Evolutionary conservation across 2,329 filamentous ascomycete species (phyloP), one percentile per base, ranked within the genome.

Genomic region (Onygenales sp.): DNA sequence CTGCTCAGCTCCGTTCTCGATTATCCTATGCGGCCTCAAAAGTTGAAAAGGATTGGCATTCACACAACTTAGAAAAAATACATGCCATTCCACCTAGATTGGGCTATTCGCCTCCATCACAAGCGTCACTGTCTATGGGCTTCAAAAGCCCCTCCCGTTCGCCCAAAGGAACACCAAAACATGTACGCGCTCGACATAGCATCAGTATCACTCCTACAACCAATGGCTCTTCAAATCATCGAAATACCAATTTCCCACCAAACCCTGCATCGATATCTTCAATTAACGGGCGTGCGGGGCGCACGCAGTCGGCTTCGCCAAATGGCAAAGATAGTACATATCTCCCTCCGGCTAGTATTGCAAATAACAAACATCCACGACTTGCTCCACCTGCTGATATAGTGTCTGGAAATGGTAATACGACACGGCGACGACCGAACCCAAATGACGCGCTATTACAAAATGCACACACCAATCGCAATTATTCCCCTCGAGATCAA

Each of bases 1-100:
- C 88, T 42, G 81, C 84, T 52, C 87, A 92, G 65, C 78, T 97
- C 51, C 86, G 85, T 65, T 85, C 89, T 50, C 86, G 89, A 62
- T 78, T 97, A 32, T 89, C 89, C 6, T 96, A 96, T 69, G 92
- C 92, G 59, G 93, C 95, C 80, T 80, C 94, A 66, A 96, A 95
- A 70, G 87, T 96, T 42, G 89, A 89, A 66, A 84, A 94, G 65
- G 89, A 89, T 55, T 93, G 90, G 86, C 87, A 95, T 70, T 80
- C 84, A 49, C 64, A 61, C 27, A 83, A 86, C 58, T 83, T 83
- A 14, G 82, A 93, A 54, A 84, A 86, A 53, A 87, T 92, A 69
- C 81, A 92, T 33, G 17, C 42, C n/a, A 13, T 14, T 14, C 13
- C 42, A 21, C 43, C 42, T 10, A 17, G n/a, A 35, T 39, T 45